Conservation (phyloP, 1,284 basidiomycete genomes). For the Microbotryum silenes-acaulis region DNA sequence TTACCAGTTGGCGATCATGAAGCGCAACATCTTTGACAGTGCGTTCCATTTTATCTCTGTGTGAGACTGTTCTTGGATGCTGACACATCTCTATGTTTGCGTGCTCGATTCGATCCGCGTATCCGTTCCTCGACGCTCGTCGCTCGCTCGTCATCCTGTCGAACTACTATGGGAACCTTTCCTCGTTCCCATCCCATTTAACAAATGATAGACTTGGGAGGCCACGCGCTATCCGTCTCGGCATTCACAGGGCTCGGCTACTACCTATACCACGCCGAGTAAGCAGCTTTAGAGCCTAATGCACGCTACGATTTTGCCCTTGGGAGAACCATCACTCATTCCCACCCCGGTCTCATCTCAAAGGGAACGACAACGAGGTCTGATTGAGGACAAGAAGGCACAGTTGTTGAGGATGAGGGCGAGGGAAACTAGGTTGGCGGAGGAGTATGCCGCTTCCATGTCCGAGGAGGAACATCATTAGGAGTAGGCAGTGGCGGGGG, state of each 20-base stretch:
- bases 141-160: no score
- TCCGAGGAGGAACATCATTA: background rate
- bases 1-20: slow-evolving; percentile 37
- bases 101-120: background rate
- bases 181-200: no score
- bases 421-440: slow-evolving; percentile 2
- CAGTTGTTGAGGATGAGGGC: slow-evolving; percentile 29
- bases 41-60: background rate
- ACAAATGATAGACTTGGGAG: slow-evolving; percentile 32
- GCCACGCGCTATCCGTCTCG: slow-evolving; percentile 32
- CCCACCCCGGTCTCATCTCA: background rate
- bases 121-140: no score
- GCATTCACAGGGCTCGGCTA: slow-evolving; percentile 33
- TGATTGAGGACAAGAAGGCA: slow-evolving; percentile 31
- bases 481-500: background rate
- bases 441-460: background rate
- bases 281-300: background rate
- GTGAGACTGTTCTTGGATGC: background rate
- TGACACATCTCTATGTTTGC: no score
- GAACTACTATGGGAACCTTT: no score
- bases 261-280: slow-evolving; percentile 32
- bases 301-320: no score
- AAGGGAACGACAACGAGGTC: slow-evolving; percentile 20
- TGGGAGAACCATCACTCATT: background rate
- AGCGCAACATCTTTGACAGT: slow-evolving; percentile 38